These are phyloP conservation scores for Rhazya stricta DNA, from an alignment of 257 asterid species.

Conservation along the genomic window DNA sequence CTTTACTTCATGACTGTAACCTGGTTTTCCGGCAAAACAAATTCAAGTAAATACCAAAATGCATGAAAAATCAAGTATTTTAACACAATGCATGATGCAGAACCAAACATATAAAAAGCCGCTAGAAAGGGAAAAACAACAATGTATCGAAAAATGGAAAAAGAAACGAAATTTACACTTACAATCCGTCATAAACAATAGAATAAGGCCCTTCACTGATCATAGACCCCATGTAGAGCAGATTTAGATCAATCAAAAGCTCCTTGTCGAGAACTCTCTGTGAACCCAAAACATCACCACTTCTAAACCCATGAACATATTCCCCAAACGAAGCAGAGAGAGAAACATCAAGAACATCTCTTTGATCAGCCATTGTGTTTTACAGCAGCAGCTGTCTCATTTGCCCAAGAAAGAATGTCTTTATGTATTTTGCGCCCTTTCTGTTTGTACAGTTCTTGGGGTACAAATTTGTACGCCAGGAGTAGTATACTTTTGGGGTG, in stretches of 20 bases:
- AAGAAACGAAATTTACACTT: conserved; percentile 17
- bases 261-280: conserved; percentile 20
- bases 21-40: not conserved
- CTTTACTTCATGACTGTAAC: not conserved
- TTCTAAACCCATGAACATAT: conserved; percentile 13
- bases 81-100: conserved; percentile 9
- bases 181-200: conserved; percentile 52
- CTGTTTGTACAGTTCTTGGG: not conserved
- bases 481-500: not conserved
- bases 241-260: conserved; percentile 33
- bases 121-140: not conserved
- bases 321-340: conserved; percentile 8
- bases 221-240: conserved; percentile 40
- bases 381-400: conserved; percentile 10
- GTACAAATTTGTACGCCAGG: not conserved
- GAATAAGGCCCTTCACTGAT: conserved; percentile 50
- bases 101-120: conserved; percentile 2
- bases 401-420: conserved; percentile 21
- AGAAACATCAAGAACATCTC: conserved; percentile 23
- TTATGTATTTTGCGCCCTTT: not conserved
- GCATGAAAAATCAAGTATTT: conserved; percentile 9
- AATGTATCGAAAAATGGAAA: not conserved
- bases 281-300: conserved; percentile 19
- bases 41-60: not conserved
- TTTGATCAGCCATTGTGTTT: conserved; percentile 27